These are phyloP conservation scores for Syzygium jambos DNA, from an alignment of 345 rosid genomes.

Conservation along the genomic window DNA sequence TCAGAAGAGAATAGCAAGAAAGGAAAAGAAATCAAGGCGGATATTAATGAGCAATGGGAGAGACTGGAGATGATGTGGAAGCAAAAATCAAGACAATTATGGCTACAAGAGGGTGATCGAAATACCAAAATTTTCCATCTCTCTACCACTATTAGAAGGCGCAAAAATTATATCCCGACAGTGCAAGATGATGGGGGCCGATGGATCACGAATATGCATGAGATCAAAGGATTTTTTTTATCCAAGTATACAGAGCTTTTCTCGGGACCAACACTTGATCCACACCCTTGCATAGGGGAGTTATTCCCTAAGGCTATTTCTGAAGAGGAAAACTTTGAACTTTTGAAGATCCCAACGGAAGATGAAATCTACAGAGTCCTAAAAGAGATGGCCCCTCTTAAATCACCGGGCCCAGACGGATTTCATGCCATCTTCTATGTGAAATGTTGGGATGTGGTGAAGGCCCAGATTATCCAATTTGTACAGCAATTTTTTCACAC, in stretches of 20 bases:
- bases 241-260: not conserved
- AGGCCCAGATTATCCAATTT: too few species aligned
- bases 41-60: not conserved
- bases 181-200: not conserved
- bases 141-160: not conserved
- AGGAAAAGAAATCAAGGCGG: not conserved
- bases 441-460: not conserved
- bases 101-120: not conserved
- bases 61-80: not conserved
- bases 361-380: not conserved
- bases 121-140: not conserved
- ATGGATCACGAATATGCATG: too few species aligned
- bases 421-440: not conserved
- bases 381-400: not conserved
- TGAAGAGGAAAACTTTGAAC: not conserved
- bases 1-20: not conserved
- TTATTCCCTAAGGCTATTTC: not conserved
- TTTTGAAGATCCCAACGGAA: not conserved
- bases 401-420: not conserved
- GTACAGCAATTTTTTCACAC: not conserved
- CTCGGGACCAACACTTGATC: not conserved
- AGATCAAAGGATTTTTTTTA: not conserved
- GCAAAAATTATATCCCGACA: not conserved
- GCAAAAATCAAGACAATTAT: not conserved
- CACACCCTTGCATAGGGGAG: not conserved